Conservation (phyloP, 768 basidiomycete genomes). For the Tulasnella sp. region DNA sequence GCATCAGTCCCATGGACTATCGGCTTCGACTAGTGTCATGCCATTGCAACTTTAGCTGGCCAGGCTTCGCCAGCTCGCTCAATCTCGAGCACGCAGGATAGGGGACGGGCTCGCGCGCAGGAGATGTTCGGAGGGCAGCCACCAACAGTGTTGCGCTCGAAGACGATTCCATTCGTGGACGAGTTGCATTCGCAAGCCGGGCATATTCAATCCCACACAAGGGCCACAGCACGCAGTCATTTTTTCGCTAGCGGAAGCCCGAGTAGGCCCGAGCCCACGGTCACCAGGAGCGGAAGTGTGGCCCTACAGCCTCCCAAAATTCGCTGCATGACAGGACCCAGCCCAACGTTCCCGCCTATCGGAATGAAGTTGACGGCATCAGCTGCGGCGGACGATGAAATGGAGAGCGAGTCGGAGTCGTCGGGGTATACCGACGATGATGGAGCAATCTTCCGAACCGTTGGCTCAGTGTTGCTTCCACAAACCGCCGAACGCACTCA, state of each 20-base stretch:
- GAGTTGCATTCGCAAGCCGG: neutral
- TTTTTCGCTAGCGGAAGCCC: neutral
- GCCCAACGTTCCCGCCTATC: neutral
- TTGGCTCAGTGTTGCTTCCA: neutral
- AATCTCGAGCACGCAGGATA: neutral
- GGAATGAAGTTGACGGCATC: conserved; percentile 19
- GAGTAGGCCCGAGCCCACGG: neutral
- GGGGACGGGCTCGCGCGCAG: neutral
- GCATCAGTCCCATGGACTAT: neutral
- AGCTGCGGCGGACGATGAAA: conserved; percentile 19
- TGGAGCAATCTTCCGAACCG: neutral
- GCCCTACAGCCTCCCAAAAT: neutral
- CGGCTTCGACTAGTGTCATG: neutral
- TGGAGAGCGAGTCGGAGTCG: neutral
- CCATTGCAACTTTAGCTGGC: neutral
- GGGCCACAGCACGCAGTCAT: neutral
- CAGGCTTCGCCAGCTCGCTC: neutral
- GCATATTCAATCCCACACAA: neutral
- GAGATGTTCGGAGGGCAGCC: neutral
- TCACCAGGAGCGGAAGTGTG: neutral
- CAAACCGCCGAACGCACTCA: neutral
- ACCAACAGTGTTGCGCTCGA: conserved; percentile 10
- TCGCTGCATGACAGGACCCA: neutral
- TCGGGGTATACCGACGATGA: neutral
- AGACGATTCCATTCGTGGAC: conserved; percentile 16